phyloP scores from a whole-genome alignment of 805 yeast species.

The Huiozyma sinensis region DNA sequence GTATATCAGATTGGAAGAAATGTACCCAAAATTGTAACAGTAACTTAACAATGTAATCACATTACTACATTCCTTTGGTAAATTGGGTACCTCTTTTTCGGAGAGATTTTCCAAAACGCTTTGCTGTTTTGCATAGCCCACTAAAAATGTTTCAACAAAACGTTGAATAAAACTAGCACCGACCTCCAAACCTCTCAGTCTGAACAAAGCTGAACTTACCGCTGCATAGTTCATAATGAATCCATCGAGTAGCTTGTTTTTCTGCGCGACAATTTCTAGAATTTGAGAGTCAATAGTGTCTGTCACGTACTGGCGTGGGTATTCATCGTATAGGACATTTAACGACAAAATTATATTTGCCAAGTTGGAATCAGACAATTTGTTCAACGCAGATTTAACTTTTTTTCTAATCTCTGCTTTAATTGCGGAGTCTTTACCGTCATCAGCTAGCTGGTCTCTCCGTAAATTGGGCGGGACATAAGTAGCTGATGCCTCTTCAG shows the following conservation, averaged over 20 bases:
- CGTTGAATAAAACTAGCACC: slow-evolving; percentile 81
- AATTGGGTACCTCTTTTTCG: slow-evolving; percentile 7
- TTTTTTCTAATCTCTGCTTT: slow-evolving; percentile 42
- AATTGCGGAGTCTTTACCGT: slow-evolving; percentile 36
- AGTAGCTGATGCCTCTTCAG: slow-evolving; percentile 32
- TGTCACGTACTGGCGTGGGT: slow-evolving; percentile 75
- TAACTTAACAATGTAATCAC: slow-evolving; percentile 65
- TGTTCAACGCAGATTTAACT: slow-evolving; percentile 77
- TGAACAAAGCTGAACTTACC: slow-evolving; percentile 61
- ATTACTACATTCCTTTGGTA: slow-evolving; percentile 48
- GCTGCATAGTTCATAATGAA: slow-evolving; percentile 75
- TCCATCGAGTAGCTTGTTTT: slow-evolving; percentile 62
- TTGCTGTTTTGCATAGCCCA: slow-evolving; percentile 22
- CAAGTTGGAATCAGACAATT: slow-evolving; percentile 80
- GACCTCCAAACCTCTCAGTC: slow-evolving; percentile 74
- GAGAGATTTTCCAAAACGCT: slow-evolving; percentile 1
- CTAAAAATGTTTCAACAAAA: slow-evolving; percentile 60
- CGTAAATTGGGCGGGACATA: slow-evolving; percentile 88
- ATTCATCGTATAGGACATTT: slow-evolving; percentile 46
- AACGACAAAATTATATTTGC: slow-evolving; percentile 59
- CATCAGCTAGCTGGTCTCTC: slow-evolving; percentile 33
- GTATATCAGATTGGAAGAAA: slow-evolving; percentile 65
- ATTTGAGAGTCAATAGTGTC: slow-evolving; percentile 54
- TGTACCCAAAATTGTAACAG: slow-evolving; percentile 64
- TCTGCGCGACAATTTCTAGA: slow-evolving; percentile 51